Evolutionary conservation across 2,329 filamentous ascomycete genomes (phyloP).

Genomic region (Xylariales sp.): DNA sequence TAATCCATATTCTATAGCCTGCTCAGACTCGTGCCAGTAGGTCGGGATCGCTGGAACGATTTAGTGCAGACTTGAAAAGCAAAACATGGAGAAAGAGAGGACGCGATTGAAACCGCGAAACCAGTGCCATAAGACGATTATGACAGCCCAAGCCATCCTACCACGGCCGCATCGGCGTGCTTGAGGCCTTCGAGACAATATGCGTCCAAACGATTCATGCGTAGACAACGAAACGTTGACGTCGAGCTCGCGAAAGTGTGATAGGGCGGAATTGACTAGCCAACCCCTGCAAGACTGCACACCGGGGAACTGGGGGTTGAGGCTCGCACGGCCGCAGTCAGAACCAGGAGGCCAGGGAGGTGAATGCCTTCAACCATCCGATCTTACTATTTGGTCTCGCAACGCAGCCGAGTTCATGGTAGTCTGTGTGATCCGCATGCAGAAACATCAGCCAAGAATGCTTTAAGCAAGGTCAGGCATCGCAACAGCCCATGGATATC

Average conservation of each 20-base stretch:
- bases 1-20: slow-evolving; percentile 20
- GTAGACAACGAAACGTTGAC: slow-evolving; percentile 3
- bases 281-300: slow-evolving; percentile 4
- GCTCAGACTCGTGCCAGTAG: slow-evolving; percentile 5
- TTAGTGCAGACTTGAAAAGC: slow-evolving; percentile 13
- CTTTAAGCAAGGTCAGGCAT: background rate
- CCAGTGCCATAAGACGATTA: background rate
- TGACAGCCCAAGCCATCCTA: background rate
- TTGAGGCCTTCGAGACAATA: slow-evolving; percentile 6
- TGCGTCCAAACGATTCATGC: slow-evolving; percentile 9
- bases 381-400: slow-evolving; percentile 21
- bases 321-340: slow-evolving; percentile 15
- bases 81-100: slow-evolving; percentile 13
- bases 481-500: background rate
- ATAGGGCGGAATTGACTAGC: background rate
- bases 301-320: slow-evolving; percentile 17
- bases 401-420: slow-evolving; percentile 11
- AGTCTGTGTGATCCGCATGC: slow-evolving; percentile 26
- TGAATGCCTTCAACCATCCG: slow-evolving; percentile 11
- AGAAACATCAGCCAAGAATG: slow-evolving; percentile 19
- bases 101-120: slow-evolving; percentile 1
- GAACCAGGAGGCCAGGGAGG: slow-evolving; percentile 8
- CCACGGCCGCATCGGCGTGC: slow-evolving; percentile 10
- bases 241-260: slow-evolving; percentile 6
- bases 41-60: slow-evolving; percentile 16